Evolutionary conservation across 2,329 filamentous ascomycete species (phyloP).

Genomic region (Volutella citrinella): DNA sequence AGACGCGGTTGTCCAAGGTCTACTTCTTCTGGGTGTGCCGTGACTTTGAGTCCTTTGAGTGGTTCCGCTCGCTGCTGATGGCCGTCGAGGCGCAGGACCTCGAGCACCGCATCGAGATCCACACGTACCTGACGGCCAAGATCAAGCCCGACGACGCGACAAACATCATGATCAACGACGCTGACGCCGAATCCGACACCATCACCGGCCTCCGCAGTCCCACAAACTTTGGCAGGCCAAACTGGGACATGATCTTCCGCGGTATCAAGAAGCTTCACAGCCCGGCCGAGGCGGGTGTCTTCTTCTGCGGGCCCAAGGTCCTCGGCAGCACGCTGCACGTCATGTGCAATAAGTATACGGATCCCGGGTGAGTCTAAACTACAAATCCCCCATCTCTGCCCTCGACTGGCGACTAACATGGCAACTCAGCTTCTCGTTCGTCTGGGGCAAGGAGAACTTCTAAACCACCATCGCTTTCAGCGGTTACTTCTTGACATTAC

Average conservation of each 20-base stretch:
- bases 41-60: conserved; percentile 85
- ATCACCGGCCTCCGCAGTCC: conserved; percentile 80
- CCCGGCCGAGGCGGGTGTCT: conserved; percentile 71
- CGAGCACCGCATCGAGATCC: conserved; percentile 81
- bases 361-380: conserved; percentile 61
- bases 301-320: conserved; percentile 83
- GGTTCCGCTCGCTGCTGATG: conserved; percentile 80
- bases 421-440: conserved; percentile 58
- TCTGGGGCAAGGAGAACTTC: conserved; percentile 70
- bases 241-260: conserved; percentile 89
- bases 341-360: conserved; percentile 85
- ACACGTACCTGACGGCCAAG: conserved; percentile 83
- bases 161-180: conserved; percentile 92
- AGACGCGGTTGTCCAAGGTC: conserved; percentile 77
- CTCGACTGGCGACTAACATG: no score
- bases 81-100: conserved; percentile 86
- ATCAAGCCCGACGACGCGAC: conserved; percentile 83
- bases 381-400: no score
- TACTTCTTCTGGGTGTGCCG: conserved; percentile 94
- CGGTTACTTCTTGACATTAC: no score
- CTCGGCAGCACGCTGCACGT: conserved; percentile 74
- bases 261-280: conserved; percentile 76
- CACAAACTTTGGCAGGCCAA: conserved; percentile 82
- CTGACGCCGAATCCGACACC: conserved; percentile 77
- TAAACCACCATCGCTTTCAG: no score